phyloP scores from a whole-genome alignment of 345 rosid species.

The Rhizophora apiculata region DNA sequence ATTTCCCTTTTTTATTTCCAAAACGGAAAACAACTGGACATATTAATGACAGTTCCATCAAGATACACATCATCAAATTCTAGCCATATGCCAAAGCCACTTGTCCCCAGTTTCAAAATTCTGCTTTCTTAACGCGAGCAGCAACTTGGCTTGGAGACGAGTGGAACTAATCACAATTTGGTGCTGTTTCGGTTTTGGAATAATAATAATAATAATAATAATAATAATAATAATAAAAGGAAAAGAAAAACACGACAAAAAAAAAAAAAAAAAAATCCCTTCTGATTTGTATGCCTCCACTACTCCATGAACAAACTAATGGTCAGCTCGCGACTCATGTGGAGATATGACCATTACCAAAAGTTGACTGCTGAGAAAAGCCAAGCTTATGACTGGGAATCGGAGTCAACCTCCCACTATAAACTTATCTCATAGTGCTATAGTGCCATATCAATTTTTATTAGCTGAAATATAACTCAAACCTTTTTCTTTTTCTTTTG shows the following conservation, averaged over 20 bases:
- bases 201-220: no score
- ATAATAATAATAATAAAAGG: no score
- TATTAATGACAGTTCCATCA: constrained; percentile 2
- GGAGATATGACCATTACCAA: constrained; percentile 6
- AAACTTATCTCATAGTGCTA: constrained; percentile 8
- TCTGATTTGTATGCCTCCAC: not conserved
- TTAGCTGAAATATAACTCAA: no score
- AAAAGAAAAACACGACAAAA: not conserved
- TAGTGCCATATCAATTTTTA: no score
- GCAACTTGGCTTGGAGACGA: no score
- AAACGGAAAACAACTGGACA: not conserved
- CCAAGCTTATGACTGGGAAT: not conserved
- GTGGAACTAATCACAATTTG: no score
- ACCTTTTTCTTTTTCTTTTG: no score
- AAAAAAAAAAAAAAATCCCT: not conserved
- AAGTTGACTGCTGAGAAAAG: constrained; percentile 15
- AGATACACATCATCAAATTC: not conserved
- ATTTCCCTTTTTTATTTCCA: not conserved
- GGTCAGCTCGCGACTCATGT: constrained; percentile 1
- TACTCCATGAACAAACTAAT: not conserved
- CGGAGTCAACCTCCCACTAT: constrained; percentile 28
- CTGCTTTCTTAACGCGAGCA: not conserved
- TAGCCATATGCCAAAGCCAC: not conserved
- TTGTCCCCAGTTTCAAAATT: no score
- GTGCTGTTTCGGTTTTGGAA: no score